phyloP scores from a whole-genome alignment of 2,329 filamentous ascomycete species.

The Neofusicoccum sp. region DNA sequence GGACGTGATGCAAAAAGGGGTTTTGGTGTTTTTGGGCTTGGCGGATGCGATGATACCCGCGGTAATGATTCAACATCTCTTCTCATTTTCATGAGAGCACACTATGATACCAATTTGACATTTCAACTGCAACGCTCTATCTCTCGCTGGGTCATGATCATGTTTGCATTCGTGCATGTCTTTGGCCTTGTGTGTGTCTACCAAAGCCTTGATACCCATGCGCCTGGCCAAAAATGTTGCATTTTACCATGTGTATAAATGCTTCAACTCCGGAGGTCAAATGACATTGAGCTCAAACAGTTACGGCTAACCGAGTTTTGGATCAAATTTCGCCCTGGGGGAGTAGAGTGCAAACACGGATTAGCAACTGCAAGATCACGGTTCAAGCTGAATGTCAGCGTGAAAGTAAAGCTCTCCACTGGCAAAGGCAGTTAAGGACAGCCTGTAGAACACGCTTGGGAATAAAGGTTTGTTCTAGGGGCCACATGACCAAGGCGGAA shows the following conservation, averaged over 20 bases:
- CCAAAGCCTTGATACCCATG: no score
- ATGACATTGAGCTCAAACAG: no score
- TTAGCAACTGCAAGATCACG: no score
- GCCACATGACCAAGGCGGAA: conserved; percentile 4
- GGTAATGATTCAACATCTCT: conserved; percentile 7
- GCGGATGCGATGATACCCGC: conserved; percentile 7
- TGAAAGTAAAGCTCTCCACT: conserved; percentile 13
- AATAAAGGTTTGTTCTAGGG: conserved; percentile 8
- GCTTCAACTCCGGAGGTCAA: no score
- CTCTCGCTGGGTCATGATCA: no score
- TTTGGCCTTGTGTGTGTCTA: no score
- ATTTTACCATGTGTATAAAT: no score
- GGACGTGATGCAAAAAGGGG: neutral
- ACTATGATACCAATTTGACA: neutral
- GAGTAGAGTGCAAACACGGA: no score
- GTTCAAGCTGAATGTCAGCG: neutral
- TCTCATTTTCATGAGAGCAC: neutral
- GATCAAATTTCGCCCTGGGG: no score
- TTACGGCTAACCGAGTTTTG: no score
- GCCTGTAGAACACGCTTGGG: conserved; percentile 11
- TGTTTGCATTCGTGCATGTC: no score
- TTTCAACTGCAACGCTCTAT: conserved; percentile 2
- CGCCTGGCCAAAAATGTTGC: no score
- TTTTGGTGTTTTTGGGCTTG: neutral
- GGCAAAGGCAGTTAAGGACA: neutral